Evolutionary conservation across 495 filamentous ascomycete genomes (phyloP), one percentile per base, ranked within the genome.

Genomic region (Pseudoneurospora amorphoporcata): DNA sequence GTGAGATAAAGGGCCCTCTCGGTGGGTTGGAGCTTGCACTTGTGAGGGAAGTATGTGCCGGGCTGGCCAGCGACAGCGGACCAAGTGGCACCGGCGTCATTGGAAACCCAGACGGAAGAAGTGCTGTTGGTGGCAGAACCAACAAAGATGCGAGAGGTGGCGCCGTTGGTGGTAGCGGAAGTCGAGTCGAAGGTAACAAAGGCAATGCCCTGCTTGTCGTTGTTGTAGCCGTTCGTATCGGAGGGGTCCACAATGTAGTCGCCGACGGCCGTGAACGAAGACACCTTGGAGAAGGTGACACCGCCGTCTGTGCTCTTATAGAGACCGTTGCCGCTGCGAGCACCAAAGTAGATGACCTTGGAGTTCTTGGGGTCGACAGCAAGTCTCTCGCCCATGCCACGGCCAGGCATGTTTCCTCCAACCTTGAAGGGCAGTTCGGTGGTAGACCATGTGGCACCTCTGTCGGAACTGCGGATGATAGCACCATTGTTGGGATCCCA

Each of bases 331-430:
- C 87, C 87, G 75, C 86, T 88, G 58, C 88, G 84, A 35, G 88
- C 86, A 8, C 88, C 88, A 71, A 88, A 87, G 75, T 87, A 89
- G 41, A 89, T 75, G 41, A 88, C 85, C 35, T 84, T 84, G 53
- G 83, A 84, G 73, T 87, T 87, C 23, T 82, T 82, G 4, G 88
- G 88, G 76, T 90, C 88, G 8, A 90, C 84, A 2, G 87, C 88
- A 35, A 90, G 84, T 7, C 88, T 83, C 79, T 90, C 89, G 35
- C 89, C 89, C 81, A 86, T 88, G 23, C 88, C 88, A 37, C 89
- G 83, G n/a, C 89, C 88, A 3, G 87, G 87, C 88, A 89, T 90
- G 75, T 90, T 91, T 0, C 88, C 87, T 7, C 88, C 88, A 65
- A 87, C 86, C 74, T 88, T 87, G 80, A 90, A 90, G 3, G 88